Base-by-base conservation (phyloP, 2,329 filamentous ascomycete species). In the Triangularia setosa region DNA sequence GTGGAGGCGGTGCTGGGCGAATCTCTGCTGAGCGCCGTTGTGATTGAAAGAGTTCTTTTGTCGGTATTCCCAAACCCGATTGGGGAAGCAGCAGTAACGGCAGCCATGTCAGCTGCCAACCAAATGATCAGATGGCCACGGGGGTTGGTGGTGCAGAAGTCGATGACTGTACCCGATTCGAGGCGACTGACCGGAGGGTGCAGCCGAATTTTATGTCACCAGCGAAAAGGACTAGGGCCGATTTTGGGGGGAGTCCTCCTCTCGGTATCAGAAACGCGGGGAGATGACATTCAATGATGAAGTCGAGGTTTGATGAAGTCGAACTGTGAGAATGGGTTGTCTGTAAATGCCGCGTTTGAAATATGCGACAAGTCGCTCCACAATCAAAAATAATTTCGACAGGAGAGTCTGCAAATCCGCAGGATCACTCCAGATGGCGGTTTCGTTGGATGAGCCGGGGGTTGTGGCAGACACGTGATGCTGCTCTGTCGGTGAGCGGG, bases 1-100 rank as follows among this genome's bases (percentile, higher is more conserved):
- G 67, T 69, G 28, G 65, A 68, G 14, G 57, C 66, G 4, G 71
- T 64, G 48, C 65, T 68, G 16, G 63, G 59, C 5, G 64, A 64
- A 33, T 64, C 57, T 48, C 33, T 55, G 44, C 61, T 63, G 52
- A 64, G 16, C n/a, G 62, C 18, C n/a, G 65, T 64, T 16, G 60
- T 69, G 62, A 69, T 64, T 9, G 63, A 64, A 53, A 68, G 30
- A 23, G 60, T 24, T 14, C 58, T 61, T 12, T 24, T 62, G 60
- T 56, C 27, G 55, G 14, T 28, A 23, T 24, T 35, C 33, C 23
- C n/a, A 28, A 44, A 44, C 52, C 16, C 18, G 57, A 58, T 58
- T 16, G 52, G 21, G 4, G 55, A 18, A 16, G 28, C 25, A 5
- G 58, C 25, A 7, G 58, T 24, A 16, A 28, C 25, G 7, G 58